Conservation (phyloP, 2,329 filamentous ascomycete genomes). For the Venturia pyrina region DNA sequence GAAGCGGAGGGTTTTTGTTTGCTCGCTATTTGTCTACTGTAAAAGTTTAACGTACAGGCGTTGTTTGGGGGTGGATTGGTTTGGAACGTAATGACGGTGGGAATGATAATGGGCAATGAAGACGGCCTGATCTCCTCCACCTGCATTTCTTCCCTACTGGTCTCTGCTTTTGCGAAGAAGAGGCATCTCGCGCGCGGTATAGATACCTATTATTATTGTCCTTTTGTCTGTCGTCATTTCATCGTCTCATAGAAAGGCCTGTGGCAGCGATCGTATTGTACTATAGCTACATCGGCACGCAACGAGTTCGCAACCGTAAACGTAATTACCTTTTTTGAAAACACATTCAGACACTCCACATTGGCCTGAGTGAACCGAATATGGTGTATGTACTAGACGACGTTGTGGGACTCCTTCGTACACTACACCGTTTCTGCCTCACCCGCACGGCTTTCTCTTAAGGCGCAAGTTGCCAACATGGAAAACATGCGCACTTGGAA, state of each 20-base stretch:
- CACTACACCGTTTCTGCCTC: too few species aligned
- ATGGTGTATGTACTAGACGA: too few species aligned
- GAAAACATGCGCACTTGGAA: too few species aligned
- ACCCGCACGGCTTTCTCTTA: too few species aligned
- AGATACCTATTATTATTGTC: background rate
- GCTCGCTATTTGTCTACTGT: too few species aligned
- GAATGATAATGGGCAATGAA: background rate
- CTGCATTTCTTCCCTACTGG: background rate
- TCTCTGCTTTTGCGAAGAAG: background rate
- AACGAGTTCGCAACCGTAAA: background rate
- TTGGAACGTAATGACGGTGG: background rate
- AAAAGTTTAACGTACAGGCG: background rate
- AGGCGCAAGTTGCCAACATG: too few species aligned
- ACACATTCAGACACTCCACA: background rate
- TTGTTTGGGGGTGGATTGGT: background rate
- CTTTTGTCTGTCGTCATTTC: background rate
- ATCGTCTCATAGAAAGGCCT: background rate
- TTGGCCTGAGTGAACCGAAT: background rate
- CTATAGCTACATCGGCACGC: background rate
- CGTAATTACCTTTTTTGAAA: background rate
- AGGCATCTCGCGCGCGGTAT: background rate
- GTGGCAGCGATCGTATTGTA: background rate
- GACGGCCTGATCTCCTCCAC: background rate
- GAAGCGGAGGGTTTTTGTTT: background rate
- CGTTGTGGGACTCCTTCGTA: too few species aligned